Percentiles rank a stretch among this genome's conserved stretches.
Evolutionary conservation across 768 basidiomycete species (phyloP).

Genomic region (Pulveroboletus sp.): DNA sequence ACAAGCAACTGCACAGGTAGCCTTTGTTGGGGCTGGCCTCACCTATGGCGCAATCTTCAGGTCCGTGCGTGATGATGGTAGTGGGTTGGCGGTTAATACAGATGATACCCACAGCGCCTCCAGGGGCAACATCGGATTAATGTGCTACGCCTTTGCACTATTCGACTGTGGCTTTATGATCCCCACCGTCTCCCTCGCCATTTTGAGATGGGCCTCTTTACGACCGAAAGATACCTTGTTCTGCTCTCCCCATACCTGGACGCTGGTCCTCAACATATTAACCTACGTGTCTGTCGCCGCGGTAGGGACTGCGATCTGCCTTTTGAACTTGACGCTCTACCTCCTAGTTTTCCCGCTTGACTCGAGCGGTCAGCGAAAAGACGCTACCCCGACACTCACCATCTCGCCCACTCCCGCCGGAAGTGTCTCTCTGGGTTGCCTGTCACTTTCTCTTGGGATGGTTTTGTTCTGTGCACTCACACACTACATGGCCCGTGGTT

Average conservation of each 20-base stretch:
- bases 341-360: not conserved
- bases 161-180: constrained; percentile 25
- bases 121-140: constrained; percentile 21
- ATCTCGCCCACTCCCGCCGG: constrained; percentile 5
- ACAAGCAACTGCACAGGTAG: constrained; percentile 1
- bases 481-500: not conserved
- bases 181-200: constrained; percentile 18
- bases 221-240: constrained; percentile 20
- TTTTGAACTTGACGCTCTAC: constrained; percentile 3
- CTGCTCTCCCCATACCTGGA: constrained; percentile 26
- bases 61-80: too few relatives aligned
- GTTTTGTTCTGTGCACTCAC: not conserved
- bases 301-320: constrained; percentile 4
- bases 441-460: not conserved
- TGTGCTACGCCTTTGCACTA: constrained; percentile 29
- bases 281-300: constrained; percentile 5
- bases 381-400: not conserved
- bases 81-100: too few relatives aligned
- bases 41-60: constrained; percentile 27
- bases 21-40: constrained; percentile 19
- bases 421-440: not conserved
- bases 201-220: constrained; percentile 18
- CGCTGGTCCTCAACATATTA: constrained; percentile 10
- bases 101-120: too few relatives aligned
- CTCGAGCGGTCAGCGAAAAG: not conserved